Percentiles rank a stretch among this genome's conserved stretches.
Conservation (phyloP, 2,329 filamentous ascomycete genomes). For the Trichoderma sp. region DNA sequence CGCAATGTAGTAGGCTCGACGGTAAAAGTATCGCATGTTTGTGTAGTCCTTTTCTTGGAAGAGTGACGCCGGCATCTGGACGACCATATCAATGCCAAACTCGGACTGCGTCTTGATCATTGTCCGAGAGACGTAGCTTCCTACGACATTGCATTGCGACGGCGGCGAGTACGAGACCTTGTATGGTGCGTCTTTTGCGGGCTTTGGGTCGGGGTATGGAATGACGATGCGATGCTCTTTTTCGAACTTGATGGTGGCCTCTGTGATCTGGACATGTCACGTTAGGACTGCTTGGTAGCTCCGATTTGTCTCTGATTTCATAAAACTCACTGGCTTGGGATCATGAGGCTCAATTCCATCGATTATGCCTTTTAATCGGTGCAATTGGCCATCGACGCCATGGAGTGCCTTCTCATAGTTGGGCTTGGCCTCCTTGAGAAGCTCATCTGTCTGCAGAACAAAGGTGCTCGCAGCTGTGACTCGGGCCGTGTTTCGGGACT, state of each 20-base stretch:
- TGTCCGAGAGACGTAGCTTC: conserved; percentile 79
- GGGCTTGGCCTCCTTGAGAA: conserved; percentile 56
- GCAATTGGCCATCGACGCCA: conserved; percentile 52
- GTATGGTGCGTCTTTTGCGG: conserved; percentile 75
- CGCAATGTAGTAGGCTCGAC: conserved; percentile 87
- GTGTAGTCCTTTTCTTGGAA: conserved; percentile 96
- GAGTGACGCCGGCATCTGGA: conserved; percentile 76
- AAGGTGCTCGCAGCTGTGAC: conserved; percentile 56
- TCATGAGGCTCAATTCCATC: conserved; percentile 54
- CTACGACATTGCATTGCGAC: conserved; percentile 78
- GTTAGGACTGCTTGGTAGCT: conserved; percentile 8
- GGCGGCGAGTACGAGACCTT: conserved; percentile 79
- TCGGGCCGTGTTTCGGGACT: conserved; percentile 43
- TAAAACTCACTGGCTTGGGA: conserved; percentile 50
- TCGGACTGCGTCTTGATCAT: conserved; percentile 64
- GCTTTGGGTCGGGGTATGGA: conserved; percentile 82
- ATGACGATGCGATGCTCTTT: conserved; percentile 69
- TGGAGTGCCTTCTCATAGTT: conserved; percentile 54
- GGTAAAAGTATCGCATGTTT: conserved; percentile 92
- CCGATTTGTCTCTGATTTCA: background rate
- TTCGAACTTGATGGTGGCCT: conserved; percentile 68
- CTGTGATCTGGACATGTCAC: conserved; percentile 54
- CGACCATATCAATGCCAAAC: conserved; percentile 75
- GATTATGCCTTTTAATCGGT: conserved; percentile 54
- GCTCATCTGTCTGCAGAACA: conserved; percentile 60